phyloP scores from a whole-genome alignment of 2,329 filamentous ascomycete genomes.

The Scopulariopsis brevicaulis region DNA sequence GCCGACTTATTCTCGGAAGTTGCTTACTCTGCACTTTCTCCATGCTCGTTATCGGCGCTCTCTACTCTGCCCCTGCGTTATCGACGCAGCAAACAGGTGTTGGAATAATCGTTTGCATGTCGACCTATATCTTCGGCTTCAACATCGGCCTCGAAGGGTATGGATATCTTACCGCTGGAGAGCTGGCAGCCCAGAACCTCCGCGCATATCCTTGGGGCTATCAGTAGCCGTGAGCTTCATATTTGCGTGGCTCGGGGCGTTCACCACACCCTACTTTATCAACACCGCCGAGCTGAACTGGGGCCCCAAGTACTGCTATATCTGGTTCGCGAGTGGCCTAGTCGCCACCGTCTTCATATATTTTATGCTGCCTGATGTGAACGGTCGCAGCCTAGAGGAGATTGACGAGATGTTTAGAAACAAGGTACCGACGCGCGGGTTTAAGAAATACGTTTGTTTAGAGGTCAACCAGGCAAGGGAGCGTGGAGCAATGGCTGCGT shows the following conservation, averaged over 20 bases:
- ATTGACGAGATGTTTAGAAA: constrained; percentile 13
- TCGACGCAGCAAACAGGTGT: neutral
- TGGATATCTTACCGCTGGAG: constrained; percentile 38
- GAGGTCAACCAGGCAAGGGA: neutral
- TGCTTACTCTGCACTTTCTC: neutral
- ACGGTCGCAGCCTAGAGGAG: constrained; percentile 9
- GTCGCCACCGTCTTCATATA: neutral
- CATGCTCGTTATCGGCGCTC: neutral
- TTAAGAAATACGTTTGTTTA: constrained; percentile 8
- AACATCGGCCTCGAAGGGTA: constrained; percentile 37
- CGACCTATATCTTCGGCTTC: constrained; percentile 23
- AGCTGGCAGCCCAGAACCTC: constrained; percentile 38
- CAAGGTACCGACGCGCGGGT: constrained; percentile 11
- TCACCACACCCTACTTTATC: constrained; percentile 43
- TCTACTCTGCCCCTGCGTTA: neutral
- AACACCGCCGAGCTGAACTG: constrained; percentile 36
- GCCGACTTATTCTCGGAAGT: constrained; percentile 17
- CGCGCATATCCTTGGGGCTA: constrained; percentile 37
- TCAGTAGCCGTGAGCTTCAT: constrained; percentile 35
- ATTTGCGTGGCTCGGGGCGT: constrained; percentile 38
- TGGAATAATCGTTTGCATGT: constrained; percentile 15
- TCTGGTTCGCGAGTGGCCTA: constrained; percentile 26
- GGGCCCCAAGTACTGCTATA: constrained; percentile 38
- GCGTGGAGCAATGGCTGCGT: no score
- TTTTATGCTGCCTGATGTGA: constrained; percentile 4